Evolutionary conservation across 2,329 filamentous ascomycete species (phyloP).

Genomic region (Ophiocordyceps robertsii): DNA sequence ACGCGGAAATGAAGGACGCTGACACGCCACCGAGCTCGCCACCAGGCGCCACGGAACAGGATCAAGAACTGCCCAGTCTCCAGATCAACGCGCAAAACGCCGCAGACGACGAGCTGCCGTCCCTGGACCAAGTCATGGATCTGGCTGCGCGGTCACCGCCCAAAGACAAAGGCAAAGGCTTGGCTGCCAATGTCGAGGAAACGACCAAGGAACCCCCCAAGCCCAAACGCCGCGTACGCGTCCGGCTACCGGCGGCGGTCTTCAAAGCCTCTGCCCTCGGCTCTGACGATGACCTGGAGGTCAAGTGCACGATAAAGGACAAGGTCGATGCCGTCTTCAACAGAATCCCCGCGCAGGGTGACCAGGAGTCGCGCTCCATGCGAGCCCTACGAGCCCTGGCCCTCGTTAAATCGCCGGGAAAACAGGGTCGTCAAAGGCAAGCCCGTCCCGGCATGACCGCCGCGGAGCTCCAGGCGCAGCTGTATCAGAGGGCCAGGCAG

Average conservation of each 20-base stretch:
- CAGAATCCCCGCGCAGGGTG: slow-evolving; percentile 47
- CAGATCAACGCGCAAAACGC: slow-evolving; percentile 7
- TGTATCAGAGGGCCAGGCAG: slow-evolving; percentile 60
- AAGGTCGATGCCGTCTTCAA: slow-evolving; percentile 55
- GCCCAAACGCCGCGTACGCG: slow-evolving; percentile 33
- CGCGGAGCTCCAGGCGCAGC: slow-evolving; percentile 51
- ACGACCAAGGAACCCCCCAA: slow-evolving; percentile 12
- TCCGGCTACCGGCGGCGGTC: slow-evolving; percentile 30
- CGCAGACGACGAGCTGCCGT: slow-evolving; percentile 22
- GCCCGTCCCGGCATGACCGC: slow-evolving; percentile 48
- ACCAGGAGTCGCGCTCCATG: slow-evolving; percentile 50
- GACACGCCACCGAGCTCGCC: slow-evolving; percentile 65
- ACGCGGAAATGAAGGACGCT: slow-evolving; percentile 34
- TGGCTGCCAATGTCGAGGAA: slow-evolving; percentile 6
- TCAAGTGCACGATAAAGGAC: slow-evolving; percentile 35
- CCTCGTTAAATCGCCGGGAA: slow-evolving; percentile 52
- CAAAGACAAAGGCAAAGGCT: slow-evolving; percentile 49
- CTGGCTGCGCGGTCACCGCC: slow-evolving; percentile 23
- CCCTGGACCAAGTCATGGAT: slow-evolving; percentile 20
- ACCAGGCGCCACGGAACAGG: slow-evolving; percentile 22
- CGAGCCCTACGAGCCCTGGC: slow-evolving; percentile 61
- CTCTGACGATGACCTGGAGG: slow-evolving; percentile 51
- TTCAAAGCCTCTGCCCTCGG: slow-evolving; percentile 25
- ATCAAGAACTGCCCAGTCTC: not conserved
- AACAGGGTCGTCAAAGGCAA: slow-evolving; percentile 28